Conservation (phyloP, 2,329 filamentous ascomycete genomes). For the Akanthomyces uredinophilus region DNA sequence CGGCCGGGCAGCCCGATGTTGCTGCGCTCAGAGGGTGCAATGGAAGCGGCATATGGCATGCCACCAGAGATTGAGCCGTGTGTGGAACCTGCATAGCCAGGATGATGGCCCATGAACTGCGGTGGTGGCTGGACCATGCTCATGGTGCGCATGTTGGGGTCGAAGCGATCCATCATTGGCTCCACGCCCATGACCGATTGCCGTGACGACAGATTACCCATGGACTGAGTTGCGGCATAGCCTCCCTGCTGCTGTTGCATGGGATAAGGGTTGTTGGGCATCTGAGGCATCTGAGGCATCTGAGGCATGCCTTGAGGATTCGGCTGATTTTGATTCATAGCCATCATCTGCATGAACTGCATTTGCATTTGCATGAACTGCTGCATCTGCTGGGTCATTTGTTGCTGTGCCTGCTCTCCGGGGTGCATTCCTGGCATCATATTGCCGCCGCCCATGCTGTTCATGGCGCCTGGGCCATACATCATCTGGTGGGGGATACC, state of each 20-base stretch:
- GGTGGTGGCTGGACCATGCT: conserved; percentile 76
- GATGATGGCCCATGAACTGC: conserved; percentile 48
- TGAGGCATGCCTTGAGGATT: conserved; percentile 26
- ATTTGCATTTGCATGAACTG: conserved; percentile 93
- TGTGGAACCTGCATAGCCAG: conserved; percentile 28
- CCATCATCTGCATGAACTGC: conserved; percentile 88
- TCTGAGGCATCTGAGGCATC: conserved; percentile 23
- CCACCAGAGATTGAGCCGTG: conserved; percentile 29
- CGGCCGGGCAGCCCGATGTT: conserved; percentile 85
- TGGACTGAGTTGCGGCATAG: conserved; percentile 33
- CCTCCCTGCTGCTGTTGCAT: conserved; percentile 24
- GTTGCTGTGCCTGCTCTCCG: conserved; percentile 68
- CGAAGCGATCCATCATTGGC: conserved; percentile 39
- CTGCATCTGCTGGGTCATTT: conserved; percentile 78
- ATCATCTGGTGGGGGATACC: conserved; percentile 43
- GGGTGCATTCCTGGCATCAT: conserved; percentile 43
- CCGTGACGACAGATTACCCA: conserved; percentile 39
- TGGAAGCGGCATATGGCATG: conserved; percentile 75
- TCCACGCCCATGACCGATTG: conserved; percentile 43
- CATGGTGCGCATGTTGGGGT: conserved; percentile 61
- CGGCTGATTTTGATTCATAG: conserved; percentile 32
- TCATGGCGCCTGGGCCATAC: conserved; percentile 31
- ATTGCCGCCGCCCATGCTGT: conserved; percentile 23
- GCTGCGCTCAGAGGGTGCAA: conserved; percentile 92
- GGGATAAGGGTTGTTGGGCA: conserved; percentile 26